Conservation (phyloP, 768 basidiomycete species). For the Lactarius pseudohatsudake region DNA sequence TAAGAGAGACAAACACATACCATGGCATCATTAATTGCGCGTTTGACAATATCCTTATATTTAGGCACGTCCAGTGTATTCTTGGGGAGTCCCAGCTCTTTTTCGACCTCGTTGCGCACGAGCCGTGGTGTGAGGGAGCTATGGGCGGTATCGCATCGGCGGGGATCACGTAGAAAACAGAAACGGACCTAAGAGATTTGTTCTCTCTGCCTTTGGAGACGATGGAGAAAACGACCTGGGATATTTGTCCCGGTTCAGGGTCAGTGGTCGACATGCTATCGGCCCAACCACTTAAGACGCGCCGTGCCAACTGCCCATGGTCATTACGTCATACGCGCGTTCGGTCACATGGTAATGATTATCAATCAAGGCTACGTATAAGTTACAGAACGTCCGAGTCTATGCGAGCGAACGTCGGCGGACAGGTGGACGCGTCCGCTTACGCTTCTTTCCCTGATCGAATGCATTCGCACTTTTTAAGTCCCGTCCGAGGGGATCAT, state of each 20-base stretch:
- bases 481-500: conserved; percentile 88
- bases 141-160: background rate
- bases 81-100: conserved; percentile 2
- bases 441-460: conserved; percentile 83
- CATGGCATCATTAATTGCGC: conserved; percentile 18
- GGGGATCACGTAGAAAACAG: background rate
- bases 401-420: conserved; percentile 53
- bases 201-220: conserved; percentile 11
- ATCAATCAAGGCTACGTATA: conserved; percentile 2
- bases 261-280: background rate
- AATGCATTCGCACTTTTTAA: conserved; percentile 87
- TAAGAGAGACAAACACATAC: conserved; percentile 3
- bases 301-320: background rate
- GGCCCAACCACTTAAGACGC: background rate
- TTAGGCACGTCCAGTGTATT: conserved; percentile 3
- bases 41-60: conserved; percentile 20
- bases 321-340: conserved; percentile 13
- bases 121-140: conserved; percentile 25
- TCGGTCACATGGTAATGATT: conserved; percentile 6
- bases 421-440: conserved; percentile 66
- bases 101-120: conserved; percentile 19
- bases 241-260: conserved; percentile 7
- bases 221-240: conserved; percentile 12
- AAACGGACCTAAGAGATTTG: conserved; percentile 8
- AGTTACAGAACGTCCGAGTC: conserved; percentile 4